Evolutionary conservation across 2,329 filamentous ascomycete species (phyloP).

Genomic region (Penicillium sclerotigenum): DNA sequence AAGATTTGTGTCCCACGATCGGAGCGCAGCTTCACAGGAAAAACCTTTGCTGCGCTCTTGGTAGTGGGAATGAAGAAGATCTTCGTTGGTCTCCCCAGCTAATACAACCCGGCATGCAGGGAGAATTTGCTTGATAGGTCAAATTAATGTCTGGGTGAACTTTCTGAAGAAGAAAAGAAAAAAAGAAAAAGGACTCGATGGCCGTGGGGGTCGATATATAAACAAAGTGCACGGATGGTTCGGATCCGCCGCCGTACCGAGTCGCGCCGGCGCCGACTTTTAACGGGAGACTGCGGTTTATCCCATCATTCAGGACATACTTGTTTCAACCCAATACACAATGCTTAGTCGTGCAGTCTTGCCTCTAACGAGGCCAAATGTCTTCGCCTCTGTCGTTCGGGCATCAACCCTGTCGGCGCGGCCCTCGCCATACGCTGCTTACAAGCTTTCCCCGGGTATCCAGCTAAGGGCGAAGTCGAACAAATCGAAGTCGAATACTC

Average conservation of each 20-base stretch:
- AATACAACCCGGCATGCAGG: conserved; percentile 59
- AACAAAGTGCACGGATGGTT: conserved; percentile 25
- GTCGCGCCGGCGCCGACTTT: conserved; percentile 33
- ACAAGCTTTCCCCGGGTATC: conserved; percentile 34
- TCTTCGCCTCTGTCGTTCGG: conserved; percentile 36
- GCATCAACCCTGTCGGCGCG: conserved; percentile 32
- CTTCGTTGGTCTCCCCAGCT: conserved; percentile 49
- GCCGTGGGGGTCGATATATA: conserved; percentile 5
- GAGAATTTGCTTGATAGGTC: conserved; percentile 50
- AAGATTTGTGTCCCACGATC: conserved; percentile 46
- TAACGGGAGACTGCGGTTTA: conserved; percentile 20
- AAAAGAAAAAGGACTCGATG: conserved; percentile 32
- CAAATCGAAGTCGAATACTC: conserved; percentile 26
- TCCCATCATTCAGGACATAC: conserved; percentile 10
- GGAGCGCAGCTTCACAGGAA: conserved; percentile 48
- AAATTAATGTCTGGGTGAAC: conserved; percentile 58
- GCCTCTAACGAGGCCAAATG: conserved; percentile 45
- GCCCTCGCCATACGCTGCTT: conserved; percentile 37
- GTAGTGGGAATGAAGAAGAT: conserved; percentile 41
- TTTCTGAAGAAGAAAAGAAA: conserved; percentile 51
- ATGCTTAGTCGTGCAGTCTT: conserved; percentile 48
- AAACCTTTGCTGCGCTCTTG: conserved; percentile 50
- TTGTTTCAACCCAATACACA: conserved; percentile 16
- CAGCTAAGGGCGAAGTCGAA: conserved; percentile 22
- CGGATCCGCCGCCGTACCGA: conserved; percentile 22